Conservation (phyloP, 768 basidiomycete genomes). For the Panaeolus cyanescens region DNA sequence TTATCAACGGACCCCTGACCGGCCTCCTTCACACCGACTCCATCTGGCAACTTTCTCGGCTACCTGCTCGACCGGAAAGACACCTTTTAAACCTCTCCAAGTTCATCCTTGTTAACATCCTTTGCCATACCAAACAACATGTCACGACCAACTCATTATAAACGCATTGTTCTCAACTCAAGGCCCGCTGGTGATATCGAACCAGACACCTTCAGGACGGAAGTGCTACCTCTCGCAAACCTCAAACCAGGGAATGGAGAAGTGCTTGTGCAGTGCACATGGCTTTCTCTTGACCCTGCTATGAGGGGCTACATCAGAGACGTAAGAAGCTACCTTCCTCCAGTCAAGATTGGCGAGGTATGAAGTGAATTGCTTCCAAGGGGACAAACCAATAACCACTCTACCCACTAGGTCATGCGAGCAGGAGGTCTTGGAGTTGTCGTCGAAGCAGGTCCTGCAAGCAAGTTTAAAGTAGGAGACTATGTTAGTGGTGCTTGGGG, state of each 20-base stretch:
- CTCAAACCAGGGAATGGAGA: constrained; percentile 54
- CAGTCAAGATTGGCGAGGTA: constrained; percentile 70
- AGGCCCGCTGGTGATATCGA: constrained; percentile 72
- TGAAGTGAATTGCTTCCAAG: constrained; percentile 1
- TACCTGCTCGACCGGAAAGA: background rate
- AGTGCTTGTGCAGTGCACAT: constrained; percentile 77
- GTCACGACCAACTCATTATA: constrained; percentile 39
- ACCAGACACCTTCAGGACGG: constrained; percentile 71
- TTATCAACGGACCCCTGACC: background rate
- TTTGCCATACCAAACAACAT: background rate
- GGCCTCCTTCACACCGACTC: background rate
- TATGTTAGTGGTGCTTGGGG: constrained; percentile 64
- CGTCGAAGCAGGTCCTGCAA: constrained; percentile 54
- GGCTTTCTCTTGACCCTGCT: constrained; percentile 83
- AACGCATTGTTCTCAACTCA: constrained; percentile 73
- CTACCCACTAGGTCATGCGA: constrained; percentile 62
- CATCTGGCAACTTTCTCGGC: background rate
- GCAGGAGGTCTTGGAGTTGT: constrained; percentile 69
- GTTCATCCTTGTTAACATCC: background rate
- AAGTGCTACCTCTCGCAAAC: constrained; percentile 49
- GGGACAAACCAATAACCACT: background rate
- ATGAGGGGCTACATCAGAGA: constrained; percentile 86
- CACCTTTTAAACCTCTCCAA: background rate
- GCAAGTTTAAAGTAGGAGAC: constrained; percentile 64
- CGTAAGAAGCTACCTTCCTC: constrained; percentile 67